Evolutionary conservation across 306 rosid genomes (phyloP), one percentile per base, ranked within the genome.

Genomic region (Heteromeles arbutifolia): DNA sequence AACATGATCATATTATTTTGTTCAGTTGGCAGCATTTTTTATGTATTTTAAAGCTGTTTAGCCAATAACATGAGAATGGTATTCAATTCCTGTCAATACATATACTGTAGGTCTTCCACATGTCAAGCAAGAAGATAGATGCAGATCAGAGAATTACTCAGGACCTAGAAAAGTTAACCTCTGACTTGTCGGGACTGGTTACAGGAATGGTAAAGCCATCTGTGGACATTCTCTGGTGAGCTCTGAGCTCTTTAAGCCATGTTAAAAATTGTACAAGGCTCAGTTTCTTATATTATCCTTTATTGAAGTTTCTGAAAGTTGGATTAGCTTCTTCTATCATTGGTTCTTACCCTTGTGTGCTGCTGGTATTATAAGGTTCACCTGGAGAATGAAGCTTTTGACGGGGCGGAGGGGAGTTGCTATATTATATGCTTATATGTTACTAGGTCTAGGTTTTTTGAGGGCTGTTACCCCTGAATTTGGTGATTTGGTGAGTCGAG

Each of bases 321-420:
- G 29, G 68, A 57, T 34, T 66, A 37, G 65, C 11, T 61, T 72
- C 29, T 15, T 57, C 69, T 24, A 72, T 39, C 39, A 44, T 18
- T 64, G 68, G 68, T 64, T 74, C 65, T 65, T 50, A 59, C 66
- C 21, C 57, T 56, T 44, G 34, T 15, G 64, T 65, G 64, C 67
- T 73, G 73, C 67, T 74, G 37, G 26, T 56, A 45, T 77, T 70
- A 70, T 28, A 82, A 95, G 99, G 99, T 95, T 95, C 86, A 95
- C 99, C n/a, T 95, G 97, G 99, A 95, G 99, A 85, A 95, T 95
- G 99, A 92, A 92, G 93, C 85, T 95, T 58, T 83, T 95, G 77
- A 95, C 99, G 19, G 99, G 99, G 76, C 95, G 67, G 78, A 90
- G 97, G 84, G 99, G 99, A 77, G 97, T 92, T 81, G 92, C 84